A percentile compares a stretch with the other conserved stretches of the same genome.
Evolutionary conservation across 148 eudicot genomes (phyloP).

Genomic region (Agrostemma githago): DNA sequence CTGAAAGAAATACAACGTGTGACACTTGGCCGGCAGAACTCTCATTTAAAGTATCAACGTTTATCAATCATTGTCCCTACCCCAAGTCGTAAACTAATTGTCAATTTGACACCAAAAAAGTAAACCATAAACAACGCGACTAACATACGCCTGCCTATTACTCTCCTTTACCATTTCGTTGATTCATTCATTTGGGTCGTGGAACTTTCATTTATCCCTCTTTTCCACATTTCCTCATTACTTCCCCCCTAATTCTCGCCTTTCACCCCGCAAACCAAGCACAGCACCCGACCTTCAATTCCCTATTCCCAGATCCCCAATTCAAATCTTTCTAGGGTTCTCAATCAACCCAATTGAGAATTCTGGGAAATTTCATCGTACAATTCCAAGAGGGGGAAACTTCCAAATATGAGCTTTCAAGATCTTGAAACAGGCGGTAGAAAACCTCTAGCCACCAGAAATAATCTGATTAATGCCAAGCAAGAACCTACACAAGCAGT

Average conservation of each 20-base stretch:
- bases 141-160: too few species aligned
- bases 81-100: too few species aligned
- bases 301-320: neutral
- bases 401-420: slow-evolving; percentile 61
- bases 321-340: slow-evolving; percentile 5
- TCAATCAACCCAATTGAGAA: neutral
- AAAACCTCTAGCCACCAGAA: slow-evolving; percentile 36
- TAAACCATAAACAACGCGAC: too few species aligned
- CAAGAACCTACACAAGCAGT: slow-evolving; percentile 65
- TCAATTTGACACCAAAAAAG: too few species aligned
- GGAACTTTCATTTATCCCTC: too few species aligned
- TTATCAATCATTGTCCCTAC: too few species aligned
- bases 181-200: too few species aligned
- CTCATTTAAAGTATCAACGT: neutral
- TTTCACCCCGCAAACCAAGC: neutral
- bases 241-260: neutral
- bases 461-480: slow-evolving; percentile 37
- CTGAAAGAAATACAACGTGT: too few species aligned
- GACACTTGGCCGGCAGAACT: slow-evolving; percentile 13
- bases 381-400: neutral
- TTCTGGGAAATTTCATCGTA: neutral
- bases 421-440: slow-evolving; percentile 61
- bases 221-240: neutral
- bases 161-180: too few species aligned
- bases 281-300: neutral